These are phyloP conservation scores for Hypoxylon sp. DNA, from an alignment of 2,329 filamentous ascomycete species.

Conservation along the genomic window DNA sequence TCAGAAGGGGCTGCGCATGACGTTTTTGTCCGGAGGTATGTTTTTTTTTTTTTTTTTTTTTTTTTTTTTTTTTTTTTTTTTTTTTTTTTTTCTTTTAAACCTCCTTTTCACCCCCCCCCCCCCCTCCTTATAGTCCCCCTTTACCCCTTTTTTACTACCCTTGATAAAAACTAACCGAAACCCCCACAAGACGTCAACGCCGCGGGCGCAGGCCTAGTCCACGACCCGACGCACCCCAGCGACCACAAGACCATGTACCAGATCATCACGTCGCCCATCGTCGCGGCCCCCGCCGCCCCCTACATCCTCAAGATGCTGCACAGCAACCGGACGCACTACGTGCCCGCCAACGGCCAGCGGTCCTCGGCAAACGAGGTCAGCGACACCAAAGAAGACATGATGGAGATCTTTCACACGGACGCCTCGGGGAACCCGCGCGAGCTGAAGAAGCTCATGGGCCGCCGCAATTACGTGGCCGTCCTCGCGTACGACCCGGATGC, in stretches of 20 bases:
- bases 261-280: constrained; percentile 91
- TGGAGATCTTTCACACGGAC: constrained; percentile 98
- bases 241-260: constrained; percentile 99
- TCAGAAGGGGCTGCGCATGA: constrained; percentile 96
- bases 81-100: neutral
- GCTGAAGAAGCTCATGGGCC: constrained; percentile 90
- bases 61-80: neutral
- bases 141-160: no score
- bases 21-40: constrained; percentile 89
- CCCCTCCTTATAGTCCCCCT: no score
- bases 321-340: constrained; percentile 90
- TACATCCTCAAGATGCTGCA: constrained; percentile 97
- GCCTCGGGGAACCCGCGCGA: constrained; percentile 86
- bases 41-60: constrained; percentile 9
- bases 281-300: constrained; percentile 84
- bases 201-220: constrained; percentile 91
- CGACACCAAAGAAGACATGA: constrained; percentile 99
- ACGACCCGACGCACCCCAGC: constrained; percentile 89
- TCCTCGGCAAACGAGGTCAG: constrained; percentile 76
- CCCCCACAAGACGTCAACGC: constrained; percentile 81
- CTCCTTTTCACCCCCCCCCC: constrained; percentile 26
- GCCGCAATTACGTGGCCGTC: constrained; percentile 91
- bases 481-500: constrained; percentile 94
- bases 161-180: no score
- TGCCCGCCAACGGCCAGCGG: constrained; percentile 86